Base-by-base conservation (phyloP, 2,329 filamentous ascomycete species). In the Allantophomopsis lycopodina region DNA sequence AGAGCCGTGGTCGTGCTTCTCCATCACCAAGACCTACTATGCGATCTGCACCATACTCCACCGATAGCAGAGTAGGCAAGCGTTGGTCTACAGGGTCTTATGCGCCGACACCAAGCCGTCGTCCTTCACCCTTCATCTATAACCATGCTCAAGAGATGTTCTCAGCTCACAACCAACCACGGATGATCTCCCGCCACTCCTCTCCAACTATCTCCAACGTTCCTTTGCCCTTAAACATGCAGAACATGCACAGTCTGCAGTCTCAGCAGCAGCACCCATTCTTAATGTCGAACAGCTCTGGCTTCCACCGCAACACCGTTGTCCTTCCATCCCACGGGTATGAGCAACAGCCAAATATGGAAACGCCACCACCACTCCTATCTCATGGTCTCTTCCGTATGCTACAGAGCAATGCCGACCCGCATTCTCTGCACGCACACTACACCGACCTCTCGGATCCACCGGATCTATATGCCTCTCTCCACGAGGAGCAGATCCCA, bases 71-170 rank as follows among this genome's bases (percentile, higher is more conserved):
- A 35, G 71, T 79, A 45, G 76, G 69, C 54, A 85, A 86, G 65
- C 69, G 82, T 48, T 87, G 82, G 81, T 86, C 82, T 15, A 86
- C 82, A 3, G 81, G 80, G 12, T 83, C 79, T 3, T 84, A 79
- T 43, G 76, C 70, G 15, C 70, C 75, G 2, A 58, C 64, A 15
- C 65, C 65, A 17, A 72, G 61, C 50, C 63, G 71, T 41, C 66
- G 76, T 23, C 67, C 70, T 18, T 68, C 75, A 23, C 69, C 79
- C 2, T 75, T 77, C 46, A 65, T 79, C 34, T 79, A 79, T 55
- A 71, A 79, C 46, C 68, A 72, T 44, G 63, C 68, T 4, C 66
- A 73, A 39, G 77, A 81, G 39, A 61, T 70, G 21, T 77, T 76
- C 49, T 71, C 69, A 42, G 14, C 32, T 4, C 55, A 65, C 18